Conservation (phyloP, 1,284 basidiomycete species). For the Puccinia triticina region DNA sequence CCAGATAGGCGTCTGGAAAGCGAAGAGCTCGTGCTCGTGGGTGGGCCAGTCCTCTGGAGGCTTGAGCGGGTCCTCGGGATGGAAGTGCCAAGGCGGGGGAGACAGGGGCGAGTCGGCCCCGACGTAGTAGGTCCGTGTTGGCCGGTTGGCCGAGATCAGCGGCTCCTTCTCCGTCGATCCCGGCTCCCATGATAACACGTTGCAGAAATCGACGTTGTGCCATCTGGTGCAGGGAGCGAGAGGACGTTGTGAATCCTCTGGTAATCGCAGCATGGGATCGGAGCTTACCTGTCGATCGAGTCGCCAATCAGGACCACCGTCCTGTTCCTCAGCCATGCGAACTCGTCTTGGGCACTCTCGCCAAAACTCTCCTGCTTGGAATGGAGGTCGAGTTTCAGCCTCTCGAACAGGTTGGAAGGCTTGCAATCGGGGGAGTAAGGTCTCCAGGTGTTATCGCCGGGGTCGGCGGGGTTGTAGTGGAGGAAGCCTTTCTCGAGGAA, state of each 20-base stretch:
- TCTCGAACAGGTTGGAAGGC: slow-evolving; percentile 26
- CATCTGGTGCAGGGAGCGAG: not conserved
- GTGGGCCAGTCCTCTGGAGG: slow-evolving; percentile 35
- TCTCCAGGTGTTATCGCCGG: slow-evolving; percentile 38
- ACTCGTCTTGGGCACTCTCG: not conserved
- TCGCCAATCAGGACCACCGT: slow-evolving; percentile 45
- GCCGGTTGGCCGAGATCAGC: slow-evolving; percentile 1
- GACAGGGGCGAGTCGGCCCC: slow-evolving; percentile 34
- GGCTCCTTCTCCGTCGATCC: slow-evolving; percentile 19
- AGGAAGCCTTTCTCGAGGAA: slow-evolving; percentile 37
- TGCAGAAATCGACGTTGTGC: slow-evolving; percentile 46
- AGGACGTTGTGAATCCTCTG: not conserved
- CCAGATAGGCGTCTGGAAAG: slow-evolving; percentile 34
- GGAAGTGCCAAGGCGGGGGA: slow-evolving; percentile 29
- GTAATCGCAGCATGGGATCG: not conserved
- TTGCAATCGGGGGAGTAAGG: not conserved
- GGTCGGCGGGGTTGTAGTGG: slow-evolving; percentile 12
- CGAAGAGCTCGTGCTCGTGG: slow-evolving; percentile 24
- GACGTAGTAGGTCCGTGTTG: slow-evolving; percentile 36
- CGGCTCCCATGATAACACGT: slow-evolving; percentile 29
- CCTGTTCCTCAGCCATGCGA: slow-evolving; percentile 36
- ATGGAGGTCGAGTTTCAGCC: slow-evolving; percentile 13
- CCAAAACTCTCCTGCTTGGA: not conserved
- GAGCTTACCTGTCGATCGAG: slow-evolving; percentile 44
- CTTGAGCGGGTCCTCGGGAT: slow-evolving; percentile 12